phyloP scores from a whole-genome alignment of 129 eudicot genomes.

The Escallonia rubra region DNA sequence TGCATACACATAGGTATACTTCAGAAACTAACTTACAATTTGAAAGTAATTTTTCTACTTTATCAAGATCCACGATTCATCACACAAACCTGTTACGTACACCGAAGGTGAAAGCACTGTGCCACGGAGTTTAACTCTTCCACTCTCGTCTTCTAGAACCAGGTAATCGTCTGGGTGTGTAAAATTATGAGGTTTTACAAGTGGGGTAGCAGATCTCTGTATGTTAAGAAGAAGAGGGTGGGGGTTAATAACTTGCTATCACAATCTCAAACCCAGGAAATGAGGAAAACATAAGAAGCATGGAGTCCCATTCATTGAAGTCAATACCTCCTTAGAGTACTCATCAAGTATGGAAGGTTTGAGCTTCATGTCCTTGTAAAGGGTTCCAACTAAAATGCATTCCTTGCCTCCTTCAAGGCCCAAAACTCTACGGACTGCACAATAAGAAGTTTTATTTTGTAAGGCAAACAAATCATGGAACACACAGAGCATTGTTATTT shows the following conservation, averaged over 20 bases:
- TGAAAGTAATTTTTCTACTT: not conserved
- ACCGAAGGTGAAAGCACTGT: slow-evolving; percentile 55
- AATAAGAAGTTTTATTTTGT: not conserved
- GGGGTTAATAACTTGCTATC: slow-evolving; percentile 1
- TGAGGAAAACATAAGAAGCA: not conserved
- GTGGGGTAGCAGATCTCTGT: slow-evolving; percentile 71
- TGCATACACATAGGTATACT: no score
- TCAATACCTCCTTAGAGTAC: slow-evolving; percentile 83
- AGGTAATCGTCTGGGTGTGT: slow-evolving; percentile 70
- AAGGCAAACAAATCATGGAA: not conserved
- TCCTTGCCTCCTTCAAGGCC: slow-evolving; percentile 82
- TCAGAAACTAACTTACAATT: not conserved
- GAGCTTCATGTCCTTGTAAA: slow-evolving; percentile 93
- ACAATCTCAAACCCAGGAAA: not conserved
- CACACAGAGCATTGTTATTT: not conserved
- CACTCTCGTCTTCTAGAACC: slow-evolving; percentile 92
- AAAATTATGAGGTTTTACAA: slow-evolving; percentile 77
- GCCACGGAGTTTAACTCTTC: slow-evolving; percentile 83
- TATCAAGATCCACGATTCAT: not conserved
- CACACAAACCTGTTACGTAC: slow-evolving; percentile 76
- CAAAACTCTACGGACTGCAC: slow-evolving; percentile 76
- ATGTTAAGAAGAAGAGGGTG: slow-evolving; percentile 5
- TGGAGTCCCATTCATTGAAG: not conserved
- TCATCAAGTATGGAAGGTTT: slow-evolving; percentile 85
- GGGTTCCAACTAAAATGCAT: slow-evolving; percentile 90